Conservation (phyloP, 2,329 filamentous ascomycete genomes). For the Epichloe uncinata region DNA sequence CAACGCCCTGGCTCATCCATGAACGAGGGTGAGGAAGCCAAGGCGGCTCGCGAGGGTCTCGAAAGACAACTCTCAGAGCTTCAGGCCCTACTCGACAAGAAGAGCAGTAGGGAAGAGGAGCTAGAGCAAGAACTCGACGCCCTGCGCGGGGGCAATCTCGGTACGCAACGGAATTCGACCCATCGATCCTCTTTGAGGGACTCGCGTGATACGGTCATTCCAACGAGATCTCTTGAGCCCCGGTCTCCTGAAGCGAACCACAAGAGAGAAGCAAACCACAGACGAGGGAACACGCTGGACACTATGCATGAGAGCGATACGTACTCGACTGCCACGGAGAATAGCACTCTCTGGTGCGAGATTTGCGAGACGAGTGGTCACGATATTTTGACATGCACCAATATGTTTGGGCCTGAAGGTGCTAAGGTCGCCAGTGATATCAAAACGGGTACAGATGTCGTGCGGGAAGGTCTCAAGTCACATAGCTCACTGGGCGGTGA, state of each 20-base stretch:
- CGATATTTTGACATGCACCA: slow-evolving; percentile 87
- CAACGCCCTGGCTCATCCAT: slow-evolving; percentile 23
- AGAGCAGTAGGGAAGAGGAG: slow-evolving; percentile 65
- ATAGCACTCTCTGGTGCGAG: slow-evolving; percentile 75
- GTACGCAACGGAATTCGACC: slow-evolving; percentile 16
- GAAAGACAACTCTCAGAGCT: slow-evolving; percentile 73
- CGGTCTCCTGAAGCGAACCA: slow-evolving; percentile 33
- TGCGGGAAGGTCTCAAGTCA: slow-evolving; percentile 24
- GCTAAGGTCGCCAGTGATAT: slow-evolving; percentile 19
- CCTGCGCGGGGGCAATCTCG: slow-evolving; percentile 33
- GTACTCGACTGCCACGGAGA: slow-evolving; percentile 58
- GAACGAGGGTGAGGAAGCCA: slow-evolving; percentile 14
- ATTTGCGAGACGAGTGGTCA: slow-evolving; percentile 88
- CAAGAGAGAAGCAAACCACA: slow-evolving; percentile 24
- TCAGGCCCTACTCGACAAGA: slow-evolving; percentile 57
- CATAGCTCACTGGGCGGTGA: slow-evolving; percentile 25
- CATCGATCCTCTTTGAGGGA: slow-evolving; percentile 49
- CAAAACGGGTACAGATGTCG: slow-evolving; percentile 21
- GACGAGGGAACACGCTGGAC: slow-evolving; percentile 39
- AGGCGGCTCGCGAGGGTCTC: slow-evolving; percentile 44
- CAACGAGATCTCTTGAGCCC: slow-evolving; percentile 36
- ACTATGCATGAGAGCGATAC: slow-evolving; percentile 59
- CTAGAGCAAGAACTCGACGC: slow-evolving; percentile 68
- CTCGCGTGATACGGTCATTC: slow-evolving; percentile 51
- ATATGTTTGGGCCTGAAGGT: slow-evolving; percentile 56